phyloP scores from a whole-genome alignment of 139 green algal genomes.

The Mesotaenium endlicherianum region DNA sequence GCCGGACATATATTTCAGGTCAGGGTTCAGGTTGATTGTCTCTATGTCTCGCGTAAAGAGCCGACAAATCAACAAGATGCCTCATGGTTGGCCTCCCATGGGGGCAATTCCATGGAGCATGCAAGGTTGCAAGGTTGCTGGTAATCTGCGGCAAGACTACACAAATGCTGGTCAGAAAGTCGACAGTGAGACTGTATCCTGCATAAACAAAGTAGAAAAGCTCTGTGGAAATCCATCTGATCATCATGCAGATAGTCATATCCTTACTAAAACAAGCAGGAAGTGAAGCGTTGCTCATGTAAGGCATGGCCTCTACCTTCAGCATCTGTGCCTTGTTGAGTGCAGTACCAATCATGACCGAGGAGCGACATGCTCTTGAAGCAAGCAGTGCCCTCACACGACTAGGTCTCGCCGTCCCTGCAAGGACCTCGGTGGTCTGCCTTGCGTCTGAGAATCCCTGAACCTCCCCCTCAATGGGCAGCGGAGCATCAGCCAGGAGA shows the following conservation, averaged over 20 bases:
- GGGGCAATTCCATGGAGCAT: constrained; percentile 94
- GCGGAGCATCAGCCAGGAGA: constrained; percentile 39
- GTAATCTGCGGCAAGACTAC: constrained; percentile 60
- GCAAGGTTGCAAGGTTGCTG: constrained; percentile 67
- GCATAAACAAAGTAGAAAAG: constrained; percentile 13
- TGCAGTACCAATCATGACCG: constrained; percentile 92
- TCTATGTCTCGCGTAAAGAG: no score
- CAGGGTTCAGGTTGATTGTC: no score
- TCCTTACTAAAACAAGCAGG: constrained; percentile 1
- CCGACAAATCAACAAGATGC: constrained; percentile 66
- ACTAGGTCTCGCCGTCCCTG: constrained; percentile 32
- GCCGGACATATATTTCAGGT: no score
- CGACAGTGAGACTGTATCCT: neutral
- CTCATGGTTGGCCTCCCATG: constrained; percentile 96
- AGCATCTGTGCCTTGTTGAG: constrained; percentile 69
- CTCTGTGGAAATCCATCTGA: neutral
- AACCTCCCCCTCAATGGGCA: neutral
- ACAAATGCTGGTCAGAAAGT: neutral
- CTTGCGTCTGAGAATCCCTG: neutral
- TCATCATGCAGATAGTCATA: neutral
- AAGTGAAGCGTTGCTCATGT: neutral
- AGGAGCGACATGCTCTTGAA: constrained; percentile 79
- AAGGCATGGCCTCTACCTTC: constrained; percentile 32
- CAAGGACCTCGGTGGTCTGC: neutral
- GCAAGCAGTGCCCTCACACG: constrained; percentile 89